A percentile compares a stretch with the other conserved stretches of the same genome.
Conservation (phyloP, 2,329 filamentous ascomycete species). For the Aspergillus proliferans region DNA sequence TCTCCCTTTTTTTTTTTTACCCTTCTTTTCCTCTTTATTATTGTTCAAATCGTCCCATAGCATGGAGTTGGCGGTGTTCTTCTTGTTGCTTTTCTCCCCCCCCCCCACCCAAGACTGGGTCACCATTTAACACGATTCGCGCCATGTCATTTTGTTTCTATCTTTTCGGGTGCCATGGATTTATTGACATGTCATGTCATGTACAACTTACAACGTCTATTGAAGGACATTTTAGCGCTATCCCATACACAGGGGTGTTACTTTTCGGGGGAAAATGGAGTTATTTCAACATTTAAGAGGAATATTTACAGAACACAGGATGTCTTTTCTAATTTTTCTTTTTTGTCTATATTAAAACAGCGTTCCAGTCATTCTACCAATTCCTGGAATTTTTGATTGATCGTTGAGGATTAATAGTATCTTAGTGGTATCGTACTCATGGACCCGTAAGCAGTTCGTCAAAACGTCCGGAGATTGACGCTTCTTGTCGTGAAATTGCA, state of each 20-base stretch:
- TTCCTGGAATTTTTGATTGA: background rate
- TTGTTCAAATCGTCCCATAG: conserved; percentile 13
- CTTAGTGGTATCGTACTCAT: background rate
- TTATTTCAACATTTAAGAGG: background rate
- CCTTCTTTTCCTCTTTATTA: conserved; percentile 2
- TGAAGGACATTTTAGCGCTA: background rate
- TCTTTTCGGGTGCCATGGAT: background rate
- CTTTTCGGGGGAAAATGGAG: background rate
- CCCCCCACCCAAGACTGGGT: background rate
- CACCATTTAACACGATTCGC: background rate
- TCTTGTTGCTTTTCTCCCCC: conserved; percentile 4
- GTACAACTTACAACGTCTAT: background rate
- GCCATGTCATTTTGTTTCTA: background rate
- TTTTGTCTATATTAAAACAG: background rate
- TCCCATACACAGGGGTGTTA: background rate
- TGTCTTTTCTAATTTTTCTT: background rate
- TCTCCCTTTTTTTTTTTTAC: background rate
- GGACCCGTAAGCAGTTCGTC: conserved; percentile 1
- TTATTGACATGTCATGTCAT: conserved; percentile 1
- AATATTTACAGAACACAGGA: background rate
- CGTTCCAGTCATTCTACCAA: background rate
- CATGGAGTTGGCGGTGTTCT: conserved; percentile 28
- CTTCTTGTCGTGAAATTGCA: background rate
- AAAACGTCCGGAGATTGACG: background rate
- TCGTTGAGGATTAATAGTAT: conserved; percentile 19